These are phyloP conservation scores for Tephrocybe rancida DNA, from an alignment of 768 basidiomycete genomes.

Conservation along the genomic window DNA sequence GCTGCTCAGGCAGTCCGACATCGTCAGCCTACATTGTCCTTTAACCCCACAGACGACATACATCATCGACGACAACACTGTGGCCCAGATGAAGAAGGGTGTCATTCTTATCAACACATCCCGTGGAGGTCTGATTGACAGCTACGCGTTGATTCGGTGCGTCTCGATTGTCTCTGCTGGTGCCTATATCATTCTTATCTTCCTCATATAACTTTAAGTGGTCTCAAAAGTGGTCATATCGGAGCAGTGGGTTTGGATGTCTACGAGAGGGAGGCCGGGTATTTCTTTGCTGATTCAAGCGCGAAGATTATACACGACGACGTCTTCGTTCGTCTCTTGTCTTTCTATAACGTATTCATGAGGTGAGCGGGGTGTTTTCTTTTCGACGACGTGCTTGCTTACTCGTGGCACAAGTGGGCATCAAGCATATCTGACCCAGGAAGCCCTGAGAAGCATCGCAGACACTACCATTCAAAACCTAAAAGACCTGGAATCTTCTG, in stretches of 20 bases:
- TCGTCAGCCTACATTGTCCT: slow-evolving; percentile 46
- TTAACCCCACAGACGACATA: slow-evolving; percentile 37
- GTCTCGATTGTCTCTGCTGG: not conserved
- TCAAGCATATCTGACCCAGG: slow-evolving; percentile 43
- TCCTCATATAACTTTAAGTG: slow-evolving; percentile 20
- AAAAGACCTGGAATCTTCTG: slow-evolving; percentile 31
- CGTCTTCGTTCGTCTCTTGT: slow-evolving; percentile 43
- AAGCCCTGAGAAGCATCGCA: slow-evolving; percentile 42
- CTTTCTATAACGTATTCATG: slow-evolving; percentile 49
- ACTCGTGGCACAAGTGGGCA: slow-evolving; percentile 33
- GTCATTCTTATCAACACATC: slow-evolving; percentile 46
- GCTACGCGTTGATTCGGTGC: slow-evolving; percentile 41
- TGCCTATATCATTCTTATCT: not conserved
- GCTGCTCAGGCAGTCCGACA: slow-evolving; percentile 36
- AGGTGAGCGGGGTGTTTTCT: slow-evolving; percentile 27
- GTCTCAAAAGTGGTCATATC: slow-evolving; percentile 40
- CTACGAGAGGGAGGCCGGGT: slow-evolving; percentile 41
- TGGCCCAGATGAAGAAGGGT: slow-evolving; percentile 40
- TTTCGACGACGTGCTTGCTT: not conserved
- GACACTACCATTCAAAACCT: slow-evolving; percentile 40
- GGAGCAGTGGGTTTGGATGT: slow-evolving; percentile 47
- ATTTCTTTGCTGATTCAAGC: slow-evolving; percentile 47
- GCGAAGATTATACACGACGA: slow-evolving; percentile 47
- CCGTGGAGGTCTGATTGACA: slow-evolving; percentile 44
- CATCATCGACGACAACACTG: slow-evolving; percentile 41